Conservation (phyloP, 2,329 filamentous ascomycete genomes). For the Tolypocladium amazonense region DNA sequence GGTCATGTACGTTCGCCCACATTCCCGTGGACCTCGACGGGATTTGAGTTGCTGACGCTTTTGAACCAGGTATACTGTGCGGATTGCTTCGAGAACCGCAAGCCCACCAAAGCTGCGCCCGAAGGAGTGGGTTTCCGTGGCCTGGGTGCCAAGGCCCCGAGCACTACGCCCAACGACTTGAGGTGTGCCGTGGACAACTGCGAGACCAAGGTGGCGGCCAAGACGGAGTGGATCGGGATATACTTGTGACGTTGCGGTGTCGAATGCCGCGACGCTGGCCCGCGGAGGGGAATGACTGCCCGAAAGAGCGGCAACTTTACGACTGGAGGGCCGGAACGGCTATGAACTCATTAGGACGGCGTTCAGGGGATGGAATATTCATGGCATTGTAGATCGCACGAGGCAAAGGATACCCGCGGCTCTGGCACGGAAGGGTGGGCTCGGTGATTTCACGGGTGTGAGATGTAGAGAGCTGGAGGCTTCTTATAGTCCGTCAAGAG, state of each 20-base stretch:
- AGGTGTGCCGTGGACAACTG: constrained; percentile 49
- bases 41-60: background rate
- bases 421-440: background rate
- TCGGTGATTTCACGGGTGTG: background rate
- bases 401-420: background rate
- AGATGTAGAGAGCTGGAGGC: background rate
- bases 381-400: background rate
- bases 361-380: background rate
- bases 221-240: constrained; percentile 51
- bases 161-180: constrained; percentile 19
- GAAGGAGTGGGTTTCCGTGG: constrained; percentile 27
- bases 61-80: constrained; percentile 48
- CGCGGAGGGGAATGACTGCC: background rate
- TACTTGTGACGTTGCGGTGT: constrained; percentile 29
- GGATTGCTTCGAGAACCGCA: constrained; percentile 48
- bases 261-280: background rate
- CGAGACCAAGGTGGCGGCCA: constrained; percentile 38
- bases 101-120: constrained; percentile 22
- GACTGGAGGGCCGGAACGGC: background rate
- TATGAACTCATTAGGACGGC: background rate
- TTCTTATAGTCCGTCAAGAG: background rate
- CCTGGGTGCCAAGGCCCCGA: constrained; percentile 16
- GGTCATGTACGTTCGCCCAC: constrained; percentile 58
- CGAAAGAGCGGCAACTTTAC: background rate
- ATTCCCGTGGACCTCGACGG: background rate